Percentiles rank a stretch among this genome's conserved stretches.
Conservation (phyloP, 257 asterid genomes). For the Petunia axillaris region DNA sequence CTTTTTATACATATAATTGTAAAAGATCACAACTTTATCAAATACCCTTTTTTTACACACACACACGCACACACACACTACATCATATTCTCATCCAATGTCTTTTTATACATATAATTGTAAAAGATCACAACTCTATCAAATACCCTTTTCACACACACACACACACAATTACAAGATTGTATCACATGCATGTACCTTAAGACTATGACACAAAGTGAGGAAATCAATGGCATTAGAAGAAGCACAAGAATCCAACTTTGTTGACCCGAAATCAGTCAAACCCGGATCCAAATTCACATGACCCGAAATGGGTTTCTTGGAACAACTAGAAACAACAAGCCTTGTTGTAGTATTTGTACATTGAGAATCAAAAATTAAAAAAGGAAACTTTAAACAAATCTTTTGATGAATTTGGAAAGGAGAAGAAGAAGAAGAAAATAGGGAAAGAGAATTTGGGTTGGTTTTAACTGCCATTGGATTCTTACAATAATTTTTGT, state of each 20-base stretch:
- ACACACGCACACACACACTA: neutral
- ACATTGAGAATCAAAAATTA: constrained; percentile 34
- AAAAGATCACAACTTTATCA: constrained; percentile 21
- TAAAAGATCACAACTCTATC: neutral
- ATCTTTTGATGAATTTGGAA: constrained; percentile 14
- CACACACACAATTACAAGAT: neutral
- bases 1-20: neutral
- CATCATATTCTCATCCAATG: constrained; percentile 15
- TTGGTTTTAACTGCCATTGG: constrained; percentile 22
- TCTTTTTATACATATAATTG: constrained; percentile 1
- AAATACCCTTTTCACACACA: neutral
- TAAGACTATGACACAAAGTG: constrained; percentile 82
- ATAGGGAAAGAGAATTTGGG: neutral
- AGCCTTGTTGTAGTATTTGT: constrained; percentile 26
- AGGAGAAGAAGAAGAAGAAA: constrained; percentile 7
- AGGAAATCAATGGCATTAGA: constrained; percentile 85
- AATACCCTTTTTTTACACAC: neutral
- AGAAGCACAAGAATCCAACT: constrained; percentile 47
- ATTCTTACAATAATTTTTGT: neutral
- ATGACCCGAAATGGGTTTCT: constrained; percentile 61
- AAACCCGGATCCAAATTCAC: constrained; percentile 45
- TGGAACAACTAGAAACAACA: constrained; percentile 49
- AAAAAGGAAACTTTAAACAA: constrained; percentile 48
- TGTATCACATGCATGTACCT: constrained; percentile 47
- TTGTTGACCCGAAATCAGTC: constrained; percentile 42